Conservation (phyloP, 129 eudicot genomes). For the Kitagawia praeruptora region DNA sequence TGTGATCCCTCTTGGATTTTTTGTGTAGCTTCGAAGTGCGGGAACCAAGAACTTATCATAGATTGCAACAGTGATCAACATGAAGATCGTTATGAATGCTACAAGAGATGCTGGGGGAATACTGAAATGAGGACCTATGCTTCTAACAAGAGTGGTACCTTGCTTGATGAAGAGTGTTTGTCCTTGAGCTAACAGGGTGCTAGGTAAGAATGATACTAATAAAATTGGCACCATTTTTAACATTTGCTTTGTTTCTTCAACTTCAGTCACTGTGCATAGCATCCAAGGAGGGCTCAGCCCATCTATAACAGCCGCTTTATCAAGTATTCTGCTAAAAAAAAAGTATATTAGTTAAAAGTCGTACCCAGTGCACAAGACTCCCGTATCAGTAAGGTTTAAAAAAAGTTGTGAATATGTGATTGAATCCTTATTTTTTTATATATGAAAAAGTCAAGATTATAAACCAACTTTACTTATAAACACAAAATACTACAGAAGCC, state of each 20-base stretch:
- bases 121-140: conserved; percentile 43
- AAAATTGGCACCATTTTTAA: conserved; percentile 53
- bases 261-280: conserved; percentile 50
- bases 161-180: conserved; percentile 67
- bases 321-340: conserved; percentile 30
- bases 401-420: not conserved
- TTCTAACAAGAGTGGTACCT: conserved; percentile 42
- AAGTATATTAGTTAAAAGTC: not conserved
- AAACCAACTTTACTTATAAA: not conserved
- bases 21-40: conserved; percentile 32
- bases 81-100: conserved; percentile 48
- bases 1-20: conserved; percentile 60
- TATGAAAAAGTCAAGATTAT: not conserved
- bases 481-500: not conserved
- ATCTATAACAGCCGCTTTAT: conserved; percentile 41
- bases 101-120: conserved; percentile 64
- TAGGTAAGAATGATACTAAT: conserved; percentile 40
- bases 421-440: not conserved
- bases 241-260: conserved; percentile 64
- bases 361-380: conserved; percentile 6
- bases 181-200: conserved; percentile 41
- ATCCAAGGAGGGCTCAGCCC: conserved; percentile 32
- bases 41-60: conserved; percentile 59
- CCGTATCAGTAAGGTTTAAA: not conserved
- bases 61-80: conserved; percentile 37